These are phyloP conservation scores for sorghum (Sorghum bicolor) DNA, from an alignment of 176 grass and related monocot species.

Conservation along the genomic window DNA sequence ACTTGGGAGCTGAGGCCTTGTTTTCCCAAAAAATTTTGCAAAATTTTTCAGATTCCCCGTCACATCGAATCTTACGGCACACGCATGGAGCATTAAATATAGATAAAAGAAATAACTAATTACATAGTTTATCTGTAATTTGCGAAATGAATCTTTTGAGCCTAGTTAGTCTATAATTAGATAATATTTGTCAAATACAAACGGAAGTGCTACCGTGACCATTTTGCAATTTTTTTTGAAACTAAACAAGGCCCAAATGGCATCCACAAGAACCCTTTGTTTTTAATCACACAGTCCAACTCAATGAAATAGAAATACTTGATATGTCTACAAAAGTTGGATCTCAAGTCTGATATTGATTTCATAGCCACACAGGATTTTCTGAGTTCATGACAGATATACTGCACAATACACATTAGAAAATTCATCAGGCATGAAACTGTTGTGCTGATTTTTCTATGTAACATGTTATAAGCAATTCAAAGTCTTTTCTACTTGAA, in stretches of 20 bases:
- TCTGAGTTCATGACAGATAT: neutral
- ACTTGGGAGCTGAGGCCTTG: constrained; percentile 2
- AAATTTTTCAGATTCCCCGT: too few relatives aligned
- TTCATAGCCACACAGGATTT: constrained; percentile 7
- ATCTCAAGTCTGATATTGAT: neutral
- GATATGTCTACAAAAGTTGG: neutral
- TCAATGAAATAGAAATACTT: constrained; percentile 18
- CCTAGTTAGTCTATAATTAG: too few relatives aligned
- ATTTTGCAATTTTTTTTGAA: too few relatives aligned
- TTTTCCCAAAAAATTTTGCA: too few relatives aligned
- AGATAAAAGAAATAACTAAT: too few relatives aligned
- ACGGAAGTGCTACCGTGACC: too few relatives aligned
- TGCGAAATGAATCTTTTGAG: too few relatives aligned
- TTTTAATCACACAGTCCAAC: neutral
- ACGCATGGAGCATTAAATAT: too few relatives aligned
- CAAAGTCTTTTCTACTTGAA: neutral
- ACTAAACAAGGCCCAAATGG: too few relatives aligned
- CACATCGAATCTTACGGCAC: too few relatives aligned
- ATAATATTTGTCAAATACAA: too few relatives aligned
- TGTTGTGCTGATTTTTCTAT: neutral
- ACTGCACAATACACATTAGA: neutral
- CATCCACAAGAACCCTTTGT: neutral
- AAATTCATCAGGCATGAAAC: neutral
- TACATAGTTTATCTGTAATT: too few relatives aligned
- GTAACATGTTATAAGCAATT: neutral